phyloP scores from a whole-genome alignment of 2,329 filamentous ascomycete species.

The Colletotrichum ledebouriae region DNA sequence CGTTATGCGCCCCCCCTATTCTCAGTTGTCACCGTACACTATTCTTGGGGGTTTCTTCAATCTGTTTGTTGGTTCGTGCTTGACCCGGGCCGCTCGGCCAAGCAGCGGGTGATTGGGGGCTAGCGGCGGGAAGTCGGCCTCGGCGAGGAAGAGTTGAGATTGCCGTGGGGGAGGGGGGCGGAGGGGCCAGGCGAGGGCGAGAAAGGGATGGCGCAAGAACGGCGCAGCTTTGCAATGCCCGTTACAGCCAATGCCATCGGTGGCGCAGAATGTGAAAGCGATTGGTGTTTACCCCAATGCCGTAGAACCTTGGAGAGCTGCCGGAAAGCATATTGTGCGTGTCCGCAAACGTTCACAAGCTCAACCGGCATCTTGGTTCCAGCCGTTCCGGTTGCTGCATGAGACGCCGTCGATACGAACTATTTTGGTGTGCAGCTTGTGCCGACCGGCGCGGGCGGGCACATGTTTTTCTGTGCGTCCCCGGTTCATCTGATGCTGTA shows the following conservation, averaged over 20 bases:
- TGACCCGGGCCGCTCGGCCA: conserved; percentile 30
- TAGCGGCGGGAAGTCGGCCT: conserved; percentile 24
- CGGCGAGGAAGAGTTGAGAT: conserved; percentile 12
- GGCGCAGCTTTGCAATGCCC: conserved; percentile 17
- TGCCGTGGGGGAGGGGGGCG: not conserved
- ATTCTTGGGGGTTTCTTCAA: conserved; percentile 19
- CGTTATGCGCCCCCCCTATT: not conserved
- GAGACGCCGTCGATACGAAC: conserved; percentile 9
- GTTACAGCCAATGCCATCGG: conserved; percentile 14
- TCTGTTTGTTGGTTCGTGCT: not conserved
- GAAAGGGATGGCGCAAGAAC: conserved; percentile 24
- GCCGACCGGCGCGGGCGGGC: conserved; percentile 5
- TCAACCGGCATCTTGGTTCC: not conserved
- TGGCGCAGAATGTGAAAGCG: conserved; percentile 6
- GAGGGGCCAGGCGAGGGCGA: not conserved
- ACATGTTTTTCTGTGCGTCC: conserved; percentile 9
- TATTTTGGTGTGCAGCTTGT: not conserved
- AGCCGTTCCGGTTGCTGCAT: conserved; percentile 19
- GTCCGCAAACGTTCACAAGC: conserved; percentile 4
- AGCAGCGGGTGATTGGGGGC: conserved; percentile 21
- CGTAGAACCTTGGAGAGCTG: conserved; percentile 37
- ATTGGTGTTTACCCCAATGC: conserved; percentile 21
- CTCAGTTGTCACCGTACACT: conserved; percentile 3
- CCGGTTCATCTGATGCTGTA: conserved; percentile 19
- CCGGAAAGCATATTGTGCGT: not conserved